Evolutionary conservation across 2,329 filamentous ascomycete species (phyloP).

Genomic region (Verticillium dahliae): DNA sequence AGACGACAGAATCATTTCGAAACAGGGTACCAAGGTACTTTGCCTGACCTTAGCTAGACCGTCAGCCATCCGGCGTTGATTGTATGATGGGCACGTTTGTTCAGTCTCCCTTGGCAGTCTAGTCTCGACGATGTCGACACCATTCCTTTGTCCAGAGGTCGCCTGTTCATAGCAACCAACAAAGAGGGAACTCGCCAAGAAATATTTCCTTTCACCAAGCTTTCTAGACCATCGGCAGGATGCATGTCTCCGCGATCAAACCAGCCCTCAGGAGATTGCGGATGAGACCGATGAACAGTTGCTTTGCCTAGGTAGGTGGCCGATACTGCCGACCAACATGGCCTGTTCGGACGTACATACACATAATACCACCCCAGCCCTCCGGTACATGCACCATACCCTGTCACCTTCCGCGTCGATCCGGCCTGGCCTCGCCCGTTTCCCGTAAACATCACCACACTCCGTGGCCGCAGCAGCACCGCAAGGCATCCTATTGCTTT

Average conservation of each 20-base stretch:
- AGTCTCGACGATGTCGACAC: background rate
- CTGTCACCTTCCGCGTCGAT: background rate
- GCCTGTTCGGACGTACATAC: background rate
- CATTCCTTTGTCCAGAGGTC: background rate
- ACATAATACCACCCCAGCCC: background rate
- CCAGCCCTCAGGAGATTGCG: background rate
- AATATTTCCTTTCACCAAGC: background rate
- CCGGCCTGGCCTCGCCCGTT: background rate
- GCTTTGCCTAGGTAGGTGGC: background rate
- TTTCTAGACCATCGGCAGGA: background rate
- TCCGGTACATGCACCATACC: background rate
- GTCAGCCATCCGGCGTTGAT: too few relatives aligned
- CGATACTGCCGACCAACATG: background rate
- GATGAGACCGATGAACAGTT: background rate
- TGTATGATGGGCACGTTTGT: too few relatives aligned
- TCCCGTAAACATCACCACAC: background rate
- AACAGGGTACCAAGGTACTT: too few relatives aligned
- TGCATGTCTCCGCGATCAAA: background rate
- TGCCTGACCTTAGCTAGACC: too few relatives aligned
- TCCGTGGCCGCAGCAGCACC: background rate
- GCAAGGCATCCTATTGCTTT: background rate
- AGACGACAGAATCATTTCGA: too few relatives aligned
- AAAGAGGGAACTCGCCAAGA: background rate
- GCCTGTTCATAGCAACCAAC: background rate
- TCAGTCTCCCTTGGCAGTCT: too few relatives aligned